Conservation (phyloP, 2,329 filamentous ascomycete species). For the Xenosphaeropsis pyriputrescens region DNA sequence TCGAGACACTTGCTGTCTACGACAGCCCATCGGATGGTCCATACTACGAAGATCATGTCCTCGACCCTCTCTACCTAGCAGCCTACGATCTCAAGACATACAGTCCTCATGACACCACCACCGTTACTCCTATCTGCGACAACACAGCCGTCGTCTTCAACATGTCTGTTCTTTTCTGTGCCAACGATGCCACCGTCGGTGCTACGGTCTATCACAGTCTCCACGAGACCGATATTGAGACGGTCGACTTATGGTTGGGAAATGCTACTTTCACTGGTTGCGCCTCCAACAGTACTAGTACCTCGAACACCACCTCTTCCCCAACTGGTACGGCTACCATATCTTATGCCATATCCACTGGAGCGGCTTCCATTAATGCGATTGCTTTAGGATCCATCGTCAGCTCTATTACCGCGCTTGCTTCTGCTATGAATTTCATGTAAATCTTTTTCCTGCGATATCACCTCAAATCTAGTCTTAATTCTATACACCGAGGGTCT, state of each 20-base stretch:
- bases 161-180: constrained; percentile 13
- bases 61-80: constrained; percentile 9
- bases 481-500: no score
- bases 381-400: no score
- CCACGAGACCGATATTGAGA: constrained; percentile 9
- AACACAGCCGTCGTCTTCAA: constrained; percentile 11
- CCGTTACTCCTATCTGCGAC: constrained; percentile 10
- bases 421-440: no score
- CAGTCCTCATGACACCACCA: constrained; percentile 9
- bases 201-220: constrained; percentile 7
- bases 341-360: no score
- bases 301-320: constrained; percentile 1
- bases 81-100: constrained; percentile 11
- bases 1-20: constrained; percentile 11
- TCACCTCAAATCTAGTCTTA: no score
- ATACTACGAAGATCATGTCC: constrained; percentile 10
- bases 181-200: constrained; percentile 8
- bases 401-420: no score
- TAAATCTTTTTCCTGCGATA: no score
- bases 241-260: constrained; percentile 9
- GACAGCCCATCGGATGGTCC: constrained; percentile 9
- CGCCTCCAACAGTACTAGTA: constrained; percentile 4
- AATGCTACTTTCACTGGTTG: constrained; percentile 11
- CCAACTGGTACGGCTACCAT: not conserved
- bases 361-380: no score